A percentile compares a stretch with the other conserved stretches of the same genome.
phyloP scores from a whole-genome alignment of 2,329 filamentous ascomycete species.

The Helotiales sp. region DNA sequence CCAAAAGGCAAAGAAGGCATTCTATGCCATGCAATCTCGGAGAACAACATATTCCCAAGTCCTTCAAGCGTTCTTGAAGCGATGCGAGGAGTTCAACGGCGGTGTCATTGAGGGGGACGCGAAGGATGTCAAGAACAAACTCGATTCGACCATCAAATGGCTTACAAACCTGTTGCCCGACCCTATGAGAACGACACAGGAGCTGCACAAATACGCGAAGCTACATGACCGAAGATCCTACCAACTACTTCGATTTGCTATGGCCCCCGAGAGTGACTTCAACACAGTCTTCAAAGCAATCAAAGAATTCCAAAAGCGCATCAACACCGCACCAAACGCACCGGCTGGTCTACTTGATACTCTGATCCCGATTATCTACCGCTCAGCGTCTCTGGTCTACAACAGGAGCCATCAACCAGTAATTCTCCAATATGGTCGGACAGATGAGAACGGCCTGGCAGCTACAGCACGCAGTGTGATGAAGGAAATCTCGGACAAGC shows the following conservation, averaged over 20 bases:
- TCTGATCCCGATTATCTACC: constrained; percentile 80
- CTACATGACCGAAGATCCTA: constrained; percentile 89
- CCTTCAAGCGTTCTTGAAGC: constrained; percentile 75
- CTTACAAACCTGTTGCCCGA: constrained; percentile 80
- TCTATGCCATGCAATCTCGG: constrained; percentile 82
- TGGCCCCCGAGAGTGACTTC: constrained; percentile 86
- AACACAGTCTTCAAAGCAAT: constrained; percentile 88
- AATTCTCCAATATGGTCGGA: constrained; percentile 86
- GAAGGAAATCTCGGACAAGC: constrained; percentile 87
- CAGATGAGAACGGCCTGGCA: constrained; percentile 78
- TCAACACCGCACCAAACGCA: constrained; percentile 68
- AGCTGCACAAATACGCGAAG: constrained; percentile 90
- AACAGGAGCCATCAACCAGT: constrained; percentile 92
- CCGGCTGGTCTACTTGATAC: constrained; percentile 74
- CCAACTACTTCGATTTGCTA: constrained; percentile 84
- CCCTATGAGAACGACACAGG: constrained; percentile 68
- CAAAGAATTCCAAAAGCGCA: constrained; percentile 83
- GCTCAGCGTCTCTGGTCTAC: constrained; percentile 83
- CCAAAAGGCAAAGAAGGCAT: constrained; percentile 78
- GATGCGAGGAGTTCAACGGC: constrained; percentile 90
- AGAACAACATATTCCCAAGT: constrained; percentile 77
- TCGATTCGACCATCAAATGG: constrained; percentile 75
- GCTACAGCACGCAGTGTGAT: constrained; percentile 84
- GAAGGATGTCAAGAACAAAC: constrained; percentile 67
- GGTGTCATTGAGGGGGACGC: constrained; percentile 78